Conservation (phyloP, 2,329 filamentous ascomycete genomes). For the Pseudopithomyces maydicus region DNA sequence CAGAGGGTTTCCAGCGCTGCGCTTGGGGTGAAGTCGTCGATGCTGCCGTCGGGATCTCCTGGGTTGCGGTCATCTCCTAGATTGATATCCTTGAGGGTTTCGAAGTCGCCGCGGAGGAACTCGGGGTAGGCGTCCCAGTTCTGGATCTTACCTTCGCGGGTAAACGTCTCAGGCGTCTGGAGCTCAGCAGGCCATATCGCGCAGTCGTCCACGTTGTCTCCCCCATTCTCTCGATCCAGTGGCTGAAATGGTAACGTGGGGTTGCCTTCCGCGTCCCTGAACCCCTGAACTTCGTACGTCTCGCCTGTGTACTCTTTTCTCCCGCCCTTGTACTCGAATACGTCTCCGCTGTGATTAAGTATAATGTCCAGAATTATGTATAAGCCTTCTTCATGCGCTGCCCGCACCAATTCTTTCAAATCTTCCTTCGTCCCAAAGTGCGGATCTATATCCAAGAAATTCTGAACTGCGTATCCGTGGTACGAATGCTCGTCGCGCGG, state of each 20-base stretch:
- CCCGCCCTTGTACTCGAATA: constrained; percentile 18
- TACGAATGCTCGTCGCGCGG: constrained; percentile 17
- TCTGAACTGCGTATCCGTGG: constrained; percentile 27
- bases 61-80: constrained; percentile 11
- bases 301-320: constrained; percentile 12
- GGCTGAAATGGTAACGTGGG: constrained; percentile 14
- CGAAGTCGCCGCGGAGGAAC: constrained; percentile 26
- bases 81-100: constrained; percentile 22
- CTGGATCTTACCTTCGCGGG: constrained; percentile 20
- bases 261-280: constrained; percentile 11
- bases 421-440: constrained; percentile 27
- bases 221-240: background rate
- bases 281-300: constrained; percentile 15
- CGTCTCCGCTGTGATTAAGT: constrained; percentile 11
- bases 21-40: constrained; percentile 18
- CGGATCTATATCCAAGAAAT: constrained; percentile 27
- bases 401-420: constrained; percentile 21
- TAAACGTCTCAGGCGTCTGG: constrained; percentile 17
- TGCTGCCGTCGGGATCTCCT: background rate
- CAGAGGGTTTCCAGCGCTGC: constrained; percentile 18
- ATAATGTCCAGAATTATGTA: constrained; percentile 30
- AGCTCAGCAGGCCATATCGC: constrained; percentile 29
- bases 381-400: constrained; percentile 21
- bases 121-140: constrained; percentile 25
- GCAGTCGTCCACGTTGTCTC: constrained; percentile 11